Evolutionary conservation across 768 basidiomycete genomes (phyloP).

Genomic region (Nevesoporus exiguus): DNA sequence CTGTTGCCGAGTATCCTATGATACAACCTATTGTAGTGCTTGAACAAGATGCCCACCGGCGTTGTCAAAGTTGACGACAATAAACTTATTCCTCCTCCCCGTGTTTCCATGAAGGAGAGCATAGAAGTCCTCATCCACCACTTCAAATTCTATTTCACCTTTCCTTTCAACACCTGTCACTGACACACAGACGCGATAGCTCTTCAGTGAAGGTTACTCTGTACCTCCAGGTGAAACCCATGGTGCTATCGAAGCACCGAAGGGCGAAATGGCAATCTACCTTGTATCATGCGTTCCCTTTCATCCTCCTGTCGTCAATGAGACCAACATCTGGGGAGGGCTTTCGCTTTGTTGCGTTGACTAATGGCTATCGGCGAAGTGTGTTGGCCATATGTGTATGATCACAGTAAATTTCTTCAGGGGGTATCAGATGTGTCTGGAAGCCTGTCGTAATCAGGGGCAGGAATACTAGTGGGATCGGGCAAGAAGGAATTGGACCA

Average conservation of each 20-base stretch:
- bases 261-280: conserved; percentile 99
- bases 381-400: too few species aligned
- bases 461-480: too few species aligned
- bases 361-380: too few species aligned
- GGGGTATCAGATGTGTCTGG: too few species aligned
- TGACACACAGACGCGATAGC: conserved; percentile 39
- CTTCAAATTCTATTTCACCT: conserved; percentile 68
- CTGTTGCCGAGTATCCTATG: not conserved
- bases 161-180: not conserved
- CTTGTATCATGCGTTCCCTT: conserved; percentile 42
- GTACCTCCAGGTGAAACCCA: conserved; percentile 97
- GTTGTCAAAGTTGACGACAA: conserved; percentile 95
- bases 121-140: conserved; percentile 99
- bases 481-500: too few species aligned
- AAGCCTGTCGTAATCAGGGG: too few species aligned
- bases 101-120: conserved; percentile 98
- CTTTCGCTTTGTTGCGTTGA: too few species aligned
- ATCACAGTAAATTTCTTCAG: too few species aligned
- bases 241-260: conserved; percentile 95
- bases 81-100: conserved; percentile 93
- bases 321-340: too few species aligned
- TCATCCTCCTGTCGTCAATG: too few species aligned
- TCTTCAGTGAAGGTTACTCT: conserved; percentile 95
- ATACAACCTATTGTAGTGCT: conserved; percentile 51
- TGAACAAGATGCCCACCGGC: conserved; percentile 96